Conservation (phyloP, 495 filamentous ascomycete genomes). For the Aspergillus steynii region DNA sequence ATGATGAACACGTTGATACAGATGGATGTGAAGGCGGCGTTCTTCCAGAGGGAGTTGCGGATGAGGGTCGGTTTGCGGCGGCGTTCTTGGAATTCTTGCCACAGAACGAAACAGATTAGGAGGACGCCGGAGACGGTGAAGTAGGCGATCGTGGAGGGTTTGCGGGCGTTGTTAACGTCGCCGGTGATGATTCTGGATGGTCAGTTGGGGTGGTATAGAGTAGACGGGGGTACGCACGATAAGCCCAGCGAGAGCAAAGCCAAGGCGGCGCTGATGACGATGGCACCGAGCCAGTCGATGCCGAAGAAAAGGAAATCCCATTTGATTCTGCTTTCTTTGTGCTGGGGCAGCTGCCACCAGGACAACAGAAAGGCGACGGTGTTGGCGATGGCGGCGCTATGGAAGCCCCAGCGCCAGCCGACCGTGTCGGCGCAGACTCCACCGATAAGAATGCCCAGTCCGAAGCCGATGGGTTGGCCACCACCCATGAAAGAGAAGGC, state of each 20-base stretch:
- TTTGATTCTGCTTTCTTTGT: neutral
- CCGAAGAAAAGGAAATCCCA: conserved; percentile 24
- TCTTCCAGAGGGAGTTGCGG: conserved; percentile 47
- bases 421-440: conserved; percentile 47
- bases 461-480: conserved; percentile 48
- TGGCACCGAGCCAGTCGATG: conserved; percentile 51
- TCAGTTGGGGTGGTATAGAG: no score
- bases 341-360: conserved; percentile 34
- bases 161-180: conserved; percentile 16
- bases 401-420: conserved; percentile 52
- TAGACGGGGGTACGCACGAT: conserved; percentile 21
- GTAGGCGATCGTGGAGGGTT: conserved; percentile 29
- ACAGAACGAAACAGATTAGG: conserved; percentile 36
- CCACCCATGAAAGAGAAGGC: conserved; percentile 47
- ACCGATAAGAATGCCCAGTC: conserved; percentile 44
- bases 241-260: conserved; percentile 44
- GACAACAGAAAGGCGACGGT: conserved; percentile 31
- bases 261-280: conserved; percentile 36
- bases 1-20: conserved; percentile 45
- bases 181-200: neutral
- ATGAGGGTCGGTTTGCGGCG: conserved; percentile 38
- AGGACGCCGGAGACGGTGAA: conserved; percentile 31
- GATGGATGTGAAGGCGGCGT: conserved; percentile 37
- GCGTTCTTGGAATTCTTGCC: conserved; percentile 37
- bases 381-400: conserved; percentile 43